A percentile compares a stretch with the other conserved stretches of the same genome.
Conservation (phyloP, 1,284 basidiomycete species). For the Vanrija sp. region DNA sequence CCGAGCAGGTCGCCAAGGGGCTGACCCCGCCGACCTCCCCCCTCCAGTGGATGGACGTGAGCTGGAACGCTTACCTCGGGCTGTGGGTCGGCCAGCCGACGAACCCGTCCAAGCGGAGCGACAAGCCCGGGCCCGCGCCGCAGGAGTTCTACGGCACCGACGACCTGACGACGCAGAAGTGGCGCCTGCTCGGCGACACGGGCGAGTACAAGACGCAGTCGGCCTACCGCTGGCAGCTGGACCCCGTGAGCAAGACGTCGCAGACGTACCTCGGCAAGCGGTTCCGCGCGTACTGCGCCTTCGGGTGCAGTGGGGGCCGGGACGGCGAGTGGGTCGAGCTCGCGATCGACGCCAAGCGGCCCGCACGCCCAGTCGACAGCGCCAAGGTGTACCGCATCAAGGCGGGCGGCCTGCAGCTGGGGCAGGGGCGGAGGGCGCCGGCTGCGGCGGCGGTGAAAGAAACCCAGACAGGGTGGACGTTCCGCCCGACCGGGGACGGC, state of each 20-base stretch:
- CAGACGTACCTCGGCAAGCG: constrained; percentile 3
- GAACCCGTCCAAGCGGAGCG: neutral
- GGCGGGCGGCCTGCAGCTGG: neutral
- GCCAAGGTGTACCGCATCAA: constrained; percentile 1
- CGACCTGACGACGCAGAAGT: constrained; percentile 9
- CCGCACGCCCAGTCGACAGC: neutral
- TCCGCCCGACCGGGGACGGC: constrained; percentile 3
- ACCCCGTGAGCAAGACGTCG: neutral
- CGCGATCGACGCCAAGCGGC: neutral
- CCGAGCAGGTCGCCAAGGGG: constrained; percentile 2
- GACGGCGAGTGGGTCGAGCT: constrained; percentile 10
- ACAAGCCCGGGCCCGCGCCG: constrained; percentile 4
- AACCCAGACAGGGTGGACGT: neutral
- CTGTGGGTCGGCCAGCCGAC: constrained; percentile 13
- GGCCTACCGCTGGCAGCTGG: constrained; percentile 13
- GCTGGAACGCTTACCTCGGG: constrained; percentile 13
- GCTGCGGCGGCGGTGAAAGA: too few relatives aligned
- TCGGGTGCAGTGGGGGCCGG: constrained; percentile 7
- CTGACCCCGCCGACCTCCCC: constrained; percentile 1
- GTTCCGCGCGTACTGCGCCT: constrained; percentile 13
- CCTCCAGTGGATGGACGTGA: constrained; percentile 15
- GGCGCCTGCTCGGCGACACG: constrained; percentile 11
- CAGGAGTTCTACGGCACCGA: constrained; percentile 13
- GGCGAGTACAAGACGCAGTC: constrained; percentile 9
- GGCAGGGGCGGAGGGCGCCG: neutral